Percentiles rank a stretch among this genome's conserved stretches.
phyloP scores from a whole-genome alignment of 495 filamentous ascomycete species.

The Penicillium malachiteum region DNA sequence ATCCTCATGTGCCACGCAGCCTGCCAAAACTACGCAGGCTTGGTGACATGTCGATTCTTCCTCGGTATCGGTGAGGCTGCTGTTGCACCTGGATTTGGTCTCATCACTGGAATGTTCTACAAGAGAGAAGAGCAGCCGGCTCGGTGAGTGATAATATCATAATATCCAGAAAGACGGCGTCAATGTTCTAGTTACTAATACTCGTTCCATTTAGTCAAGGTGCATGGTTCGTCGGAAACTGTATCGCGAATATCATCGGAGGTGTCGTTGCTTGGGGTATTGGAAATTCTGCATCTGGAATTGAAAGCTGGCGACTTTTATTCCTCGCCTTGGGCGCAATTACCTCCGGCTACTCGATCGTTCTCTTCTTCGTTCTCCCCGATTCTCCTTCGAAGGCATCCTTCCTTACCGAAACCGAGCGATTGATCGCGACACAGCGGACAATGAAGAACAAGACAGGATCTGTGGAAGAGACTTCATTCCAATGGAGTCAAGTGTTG shows the following conservation, averaged over 20 bases:
- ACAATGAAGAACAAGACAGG: constrained; percentile 37
- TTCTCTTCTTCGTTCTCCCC: constrained; percentile 47
- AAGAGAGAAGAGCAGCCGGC: constrained; percentile 52
- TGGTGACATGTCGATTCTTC: constrained; percentile 50
- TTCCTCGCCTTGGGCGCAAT: constrained; percentile 44
- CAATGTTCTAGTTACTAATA: constrained; percentile 26
- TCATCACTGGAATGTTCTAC: constrained; percentile 59
- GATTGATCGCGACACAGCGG: constrained; percentile 46
- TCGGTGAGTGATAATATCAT: constrained; percentile 32
- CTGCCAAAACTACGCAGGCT: constrained; percentile 41
- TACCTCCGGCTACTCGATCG: constrained; percentile 35
- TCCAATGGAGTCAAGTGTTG: constrained; percentile 46
- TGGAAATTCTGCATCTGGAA: constrained; percentile 31
- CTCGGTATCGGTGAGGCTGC: constrained; percentile 55
- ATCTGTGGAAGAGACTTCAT: constrained; percentile 45
- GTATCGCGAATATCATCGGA: constrained; percentile 48
- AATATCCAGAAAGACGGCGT: background rate
- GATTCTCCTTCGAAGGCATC: constrained; percentile 48
- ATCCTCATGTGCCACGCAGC: constrained; percentile 37
- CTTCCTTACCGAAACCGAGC: constrained; percentile 38
- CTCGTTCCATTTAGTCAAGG: constrained; percentile 19
- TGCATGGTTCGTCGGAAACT: constrained; percentile 43
- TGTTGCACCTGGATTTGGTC: constrained; percentile 55
- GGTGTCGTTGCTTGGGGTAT: constrained; percentile 58
- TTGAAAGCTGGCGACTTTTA: constrained; percentile 42